These are phyloP conservation scores for Pseudozyma flocculosa DNA, from an alignment of 1,284 basidiomycete species.

Conservation along the genomic window DNA sequence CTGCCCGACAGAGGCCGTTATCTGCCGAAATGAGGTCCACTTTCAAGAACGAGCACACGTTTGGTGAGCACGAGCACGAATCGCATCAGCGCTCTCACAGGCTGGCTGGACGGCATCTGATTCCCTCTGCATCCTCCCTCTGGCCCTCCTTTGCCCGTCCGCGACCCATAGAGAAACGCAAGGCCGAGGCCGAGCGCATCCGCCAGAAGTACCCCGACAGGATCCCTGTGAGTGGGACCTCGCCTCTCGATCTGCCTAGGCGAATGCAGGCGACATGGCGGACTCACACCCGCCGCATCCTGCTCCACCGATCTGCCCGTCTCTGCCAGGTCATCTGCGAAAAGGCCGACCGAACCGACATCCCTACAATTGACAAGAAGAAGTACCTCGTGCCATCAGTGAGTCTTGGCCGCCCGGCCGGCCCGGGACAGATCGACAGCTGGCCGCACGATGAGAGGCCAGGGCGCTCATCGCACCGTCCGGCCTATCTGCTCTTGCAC, in stretches of 20 bases:
- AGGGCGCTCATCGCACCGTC: neutral
- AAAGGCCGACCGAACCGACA: slow-evolving; percentile 98
- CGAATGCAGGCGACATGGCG: too few relatives aligned
- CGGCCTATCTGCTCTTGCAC: too few relatives aligned
- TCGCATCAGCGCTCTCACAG: too few relatives aligned
- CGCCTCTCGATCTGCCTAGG: neutral
- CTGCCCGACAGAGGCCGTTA: too few relatives aligned
- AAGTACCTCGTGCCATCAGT: slow-evolving; percentile 94
- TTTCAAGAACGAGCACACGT: slow-evolving; percentile 99
- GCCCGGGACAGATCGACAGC: too few relatives aligned
- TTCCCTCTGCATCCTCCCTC: neutral
- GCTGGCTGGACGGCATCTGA: neutral
- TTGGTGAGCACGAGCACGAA: slow-evolving; percentile 75
- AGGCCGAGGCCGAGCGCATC: slow-evolving; percentile 92
- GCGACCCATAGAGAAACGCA: slow-evolving; percentile 80
- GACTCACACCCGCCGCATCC: too few relatives aligned
- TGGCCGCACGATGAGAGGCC: too few relatives aligned
- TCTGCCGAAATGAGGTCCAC: slow-evolving; percentile 92
- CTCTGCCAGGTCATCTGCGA: slow-evolving; percentile 93
- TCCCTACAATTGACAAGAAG: slow-evolving; percentile 99
- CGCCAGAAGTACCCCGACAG: slow-evolving; percentile 97
- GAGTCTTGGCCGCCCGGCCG: slow-evolving; percentile 1
- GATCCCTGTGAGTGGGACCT: slow-evolving; percentile 71
- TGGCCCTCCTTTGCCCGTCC: too few relatives aligned
- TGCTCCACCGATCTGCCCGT: too few relatives aligned